These are phyloP conservation scores for Huntiella omanensis DNA, from an alignment of 2,329 filamentous ascomycete species.

Conservation along the genomic window DNA sequence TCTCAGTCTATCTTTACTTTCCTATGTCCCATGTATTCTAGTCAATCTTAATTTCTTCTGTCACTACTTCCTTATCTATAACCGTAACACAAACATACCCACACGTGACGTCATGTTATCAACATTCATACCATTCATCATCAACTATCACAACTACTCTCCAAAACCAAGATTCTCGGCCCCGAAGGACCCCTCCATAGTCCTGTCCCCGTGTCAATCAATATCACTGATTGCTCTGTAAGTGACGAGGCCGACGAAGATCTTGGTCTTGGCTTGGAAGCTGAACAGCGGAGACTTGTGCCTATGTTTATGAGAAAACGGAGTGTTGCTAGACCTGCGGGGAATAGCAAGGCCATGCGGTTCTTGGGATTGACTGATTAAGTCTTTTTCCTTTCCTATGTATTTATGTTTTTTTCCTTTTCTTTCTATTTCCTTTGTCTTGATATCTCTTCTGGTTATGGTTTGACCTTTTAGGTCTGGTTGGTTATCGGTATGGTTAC, in stretches of 20 bases:
- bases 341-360: constrained; percentile 33
- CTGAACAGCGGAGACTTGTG: constrained; percentile 33
- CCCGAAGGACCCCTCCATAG: not conserved
- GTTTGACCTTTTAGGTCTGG: not conserved
- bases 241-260: constrained; percentile 6
- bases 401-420: not conserved
- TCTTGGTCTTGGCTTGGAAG: constrained; percentile 16
- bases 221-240: constrained; percentile 7
- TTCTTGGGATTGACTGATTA: constrained; percentile 29
- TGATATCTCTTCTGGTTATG: too few species aligned
- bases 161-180: constrained; percentile 1
- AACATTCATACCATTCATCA: too few species aligned
- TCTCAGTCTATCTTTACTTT: constrained; percentile 8
- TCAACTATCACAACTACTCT: too few species aligned
- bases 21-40: not conserved
- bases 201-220: not conserved
- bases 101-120: too few species aligned
- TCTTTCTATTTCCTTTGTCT: not conserved
- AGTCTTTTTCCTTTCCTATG: constrained; percentile 2
- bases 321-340: constrained; percentile 20
- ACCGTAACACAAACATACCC: not conserved
- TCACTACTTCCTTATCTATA: not conserved
- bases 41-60: constrained; percentile 1
- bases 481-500: not conserved
- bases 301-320: constrained; percentile 25